Evolutionary conservation across 441 rosid genomes (phyloP).

Genomic region (Cnidoscolus chayamansa): DNA sequence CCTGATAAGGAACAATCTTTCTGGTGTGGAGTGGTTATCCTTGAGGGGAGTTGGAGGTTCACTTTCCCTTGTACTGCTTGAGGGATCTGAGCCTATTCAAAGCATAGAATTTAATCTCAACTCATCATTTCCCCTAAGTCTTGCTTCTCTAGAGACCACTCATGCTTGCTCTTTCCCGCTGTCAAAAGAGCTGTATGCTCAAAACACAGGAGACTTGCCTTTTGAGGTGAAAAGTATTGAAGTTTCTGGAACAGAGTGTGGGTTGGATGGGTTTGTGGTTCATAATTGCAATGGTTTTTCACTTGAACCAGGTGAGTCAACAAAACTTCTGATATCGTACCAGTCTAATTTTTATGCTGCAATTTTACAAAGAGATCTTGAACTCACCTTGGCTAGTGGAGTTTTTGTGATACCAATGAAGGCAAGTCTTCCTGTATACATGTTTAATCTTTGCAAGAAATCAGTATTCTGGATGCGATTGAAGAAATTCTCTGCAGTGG

Average conservation of each 20-base stretch:
- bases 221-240: slow-evolving; percentile 52
- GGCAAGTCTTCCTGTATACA: slow-evolving; percentile 56
- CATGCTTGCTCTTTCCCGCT: slow-evolving; percentile 48
- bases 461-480: slow-evolving; percentile 54
- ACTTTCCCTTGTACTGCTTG: slow-evolving; percentile 47
- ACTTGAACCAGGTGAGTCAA: slow-evolving; percentile 64
- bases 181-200: slow-evolving; percentile 57
- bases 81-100: slow-evolving; percentile 50
- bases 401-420: slow-evolving; percentile 64
- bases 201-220: slow-evolving; percentile 63
- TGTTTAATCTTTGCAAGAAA: slow-evolving; percentile 60
- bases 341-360: slow-evolving; percentile 49
- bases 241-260: slow-evolving; percentile 55
- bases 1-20: slow-evolving; percentile 60
- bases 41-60: slow-evolving; percentile 63
- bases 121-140: slow-evolving; percentile 37
- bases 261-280: slow-evolving; percentile 54
- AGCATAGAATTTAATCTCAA: slow-evolving; percentile 49
- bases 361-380: slow-evolving; percentile 49
- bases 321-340: slow-evolving; percentile 56
- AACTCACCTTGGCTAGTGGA: slow-evolving; percentile 55
- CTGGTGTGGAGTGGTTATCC: slow-evolving; percentile 80
- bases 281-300: slow-evolving; percentile 51
- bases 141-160: slow-evolving; percentile 38
- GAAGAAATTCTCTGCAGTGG: slow-evolving; percentile 48